Percentiles rank a stretch among this genome's conserved stretches.
These are phyloP conservation scores for Oidium heveae DNA, from an alignment of 2,329 filamentous ascomycete genomes.

Conservation along the genomic window DNA sequence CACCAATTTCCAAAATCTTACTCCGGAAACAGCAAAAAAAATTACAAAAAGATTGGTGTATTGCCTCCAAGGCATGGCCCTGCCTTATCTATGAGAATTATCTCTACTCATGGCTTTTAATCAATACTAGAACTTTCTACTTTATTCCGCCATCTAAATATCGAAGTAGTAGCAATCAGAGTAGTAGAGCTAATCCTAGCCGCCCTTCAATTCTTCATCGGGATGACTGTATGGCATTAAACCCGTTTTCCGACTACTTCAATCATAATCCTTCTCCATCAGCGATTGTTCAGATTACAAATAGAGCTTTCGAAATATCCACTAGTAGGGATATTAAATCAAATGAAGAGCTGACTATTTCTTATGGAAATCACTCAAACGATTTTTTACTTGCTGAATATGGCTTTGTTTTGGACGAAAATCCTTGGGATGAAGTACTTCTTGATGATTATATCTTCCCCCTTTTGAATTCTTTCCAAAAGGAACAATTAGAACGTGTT, in stretches of 20 bases:
- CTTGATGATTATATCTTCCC: conserved; percentile 12
- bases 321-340: conserved; percentile 24
- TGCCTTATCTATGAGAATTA: conserved; percentile 17
- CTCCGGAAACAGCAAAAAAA: conserved; percentile 29
- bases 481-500: conserved; percentile 17
- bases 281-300: background rate
- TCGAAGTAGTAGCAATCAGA: background rate
- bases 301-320: conserved; percentile 9
- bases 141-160: conserved; percentile 14
- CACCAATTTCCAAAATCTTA: conserved; percentile 19
- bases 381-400: conserved; percentile 49
- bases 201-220: conserved; percentile 13
- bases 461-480: conserved; percentile 12
- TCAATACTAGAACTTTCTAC: conserved; percentile 39
- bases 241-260: conserved; percentile 50
- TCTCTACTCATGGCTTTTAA: conserved; percentile 29
- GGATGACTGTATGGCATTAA: conserved; percentile 40
- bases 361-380: conserved; percentile 45
- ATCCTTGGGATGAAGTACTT: conserved; percentile 11
- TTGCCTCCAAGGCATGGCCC: conserved; percentile 19
- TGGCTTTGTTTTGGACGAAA: conserved; percentile 14
- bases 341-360: conserved; percentile 42
- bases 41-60: conserved; percentile 23
- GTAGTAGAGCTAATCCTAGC: background rate
- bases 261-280: conserved; percentile 26